These are phyloP conservation scores for Meyerozyma sp. DNA, from an alignment of 1,139 yeast species.

Conservation along the genomic window DNA sequence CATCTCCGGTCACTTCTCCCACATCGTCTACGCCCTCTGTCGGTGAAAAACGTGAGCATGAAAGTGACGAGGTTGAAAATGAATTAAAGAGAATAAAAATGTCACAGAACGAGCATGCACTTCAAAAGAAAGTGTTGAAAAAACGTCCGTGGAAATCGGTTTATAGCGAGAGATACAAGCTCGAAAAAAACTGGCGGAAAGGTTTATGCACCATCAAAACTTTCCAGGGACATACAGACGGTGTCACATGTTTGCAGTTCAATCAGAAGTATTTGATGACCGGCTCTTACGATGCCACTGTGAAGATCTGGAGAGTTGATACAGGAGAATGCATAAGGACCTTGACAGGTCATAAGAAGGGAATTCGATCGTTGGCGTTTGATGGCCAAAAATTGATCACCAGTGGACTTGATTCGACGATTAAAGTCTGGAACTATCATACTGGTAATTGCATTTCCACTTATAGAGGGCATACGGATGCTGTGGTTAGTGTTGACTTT, in stretches of 20 bases:
- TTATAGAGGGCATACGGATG: conserved; percentile 86
- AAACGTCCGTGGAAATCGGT: conserved; percentile 93
- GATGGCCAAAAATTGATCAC: conserved; percentile 87
- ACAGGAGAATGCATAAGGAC: conserved; percentile 76
- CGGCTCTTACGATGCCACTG: conserved; percentile 86
- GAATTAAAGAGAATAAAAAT: conserved; percentile 9
- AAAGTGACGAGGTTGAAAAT: conserved; percentile 16
- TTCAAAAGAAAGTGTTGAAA: conserved; percentile 11
- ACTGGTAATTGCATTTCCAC: conserved; percentile 94
- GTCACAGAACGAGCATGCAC: conserved; percentile 5
- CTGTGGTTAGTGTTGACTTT: conserved; percentile 78
- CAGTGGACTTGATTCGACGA: conserved; percentile 86
- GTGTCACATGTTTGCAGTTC: conserved; percentile 81
- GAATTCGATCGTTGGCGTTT: conserved; percentile 77
- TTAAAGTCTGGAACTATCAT: conserved; percentile 92
- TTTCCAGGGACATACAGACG: conserved; percentile 83
- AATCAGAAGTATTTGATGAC: conserved; percentile 76
- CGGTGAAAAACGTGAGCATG: conserved; percentile 19
- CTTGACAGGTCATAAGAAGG: conserved; percentile 77
- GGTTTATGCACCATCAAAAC: conserved; percentile 62
- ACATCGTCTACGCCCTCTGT: background rate
- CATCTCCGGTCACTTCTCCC: background rate
- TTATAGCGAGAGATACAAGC: conserved; percentile 82
- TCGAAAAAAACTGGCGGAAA: conserved; percentile 92
- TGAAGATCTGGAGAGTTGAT: conserved; percentile 84